Base-by-base conservation (phyloP, 1,139 yeast species). In the Candida neerlandica region DNA sequence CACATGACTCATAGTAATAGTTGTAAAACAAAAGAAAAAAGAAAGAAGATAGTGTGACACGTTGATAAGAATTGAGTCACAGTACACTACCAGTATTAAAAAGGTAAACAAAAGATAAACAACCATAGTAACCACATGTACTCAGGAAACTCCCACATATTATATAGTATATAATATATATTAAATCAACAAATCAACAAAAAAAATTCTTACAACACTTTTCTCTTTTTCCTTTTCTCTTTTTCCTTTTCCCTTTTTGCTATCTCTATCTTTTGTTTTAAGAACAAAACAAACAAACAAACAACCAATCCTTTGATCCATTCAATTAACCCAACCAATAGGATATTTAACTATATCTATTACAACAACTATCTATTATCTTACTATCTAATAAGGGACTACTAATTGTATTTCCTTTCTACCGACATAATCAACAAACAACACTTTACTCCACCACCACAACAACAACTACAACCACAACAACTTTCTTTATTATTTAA, bases 401-500 rank as follows among this genome's bases (percentile, higher is more conserved):
- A 23, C 7, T 4, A 7, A 32, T 5, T 32, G 34, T 14, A 33
- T 15, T 33, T 33, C 37, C 37, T 33, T 33, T 33, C 16, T 33
- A 11, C 37, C 37, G 37, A 37, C 41, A 37, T 9, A 10, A n/a
- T 6, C 26, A 34, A 37, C 40, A 23, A n/a, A n/a, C n/a, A n/a
- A n/a, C n/a, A n/a, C n/a, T n/a, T n/a, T n/a, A n/a, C n/a, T n/a
- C n/a, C n/a, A n/a, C n/a, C 21, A 15, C 37, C 14, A 33, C 37
- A n/a, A 19, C 10, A n/a, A n/a, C n/a, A n/a, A n/a, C n/a, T n/a
- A 38, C 19, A 21, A 21, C 19, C 14, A 14, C 37, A 18, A 15
- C 37, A 35, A 40, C 43, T 26, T 27, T 56, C 44, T 59, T 55
- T 10, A 53, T 53, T 16, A 16, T 5, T 33, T 33, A 14, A 15